Evolutionary conservation across 1,139 yeast genomes (phyloP).

Genomic region (Zygosaccharomyces sapae): DNA sequence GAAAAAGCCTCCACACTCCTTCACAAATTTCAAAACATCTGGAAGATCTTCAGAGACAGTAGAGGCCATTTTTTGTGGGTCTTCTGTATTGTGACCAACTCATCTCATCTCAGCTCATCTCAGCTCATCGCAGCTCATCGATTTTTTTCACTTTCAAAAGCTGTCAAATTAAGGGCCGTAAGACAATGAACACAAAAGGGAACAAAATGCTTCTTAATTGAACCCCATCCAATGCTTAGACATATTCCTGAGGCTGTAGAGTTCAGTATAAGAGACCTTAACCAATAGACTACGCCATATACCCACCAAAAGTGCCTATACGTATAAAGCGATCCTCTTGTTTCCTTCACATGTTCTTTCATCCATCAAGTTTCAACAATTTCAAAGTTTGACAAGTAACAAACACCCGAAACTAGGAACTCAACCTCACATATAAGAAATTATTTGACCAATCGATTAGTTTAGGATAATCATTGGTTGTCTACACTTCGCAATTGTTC

Average conservation of each 20-base stretch:
- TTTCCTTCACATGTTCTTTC: neutral
- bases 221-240: neutral
- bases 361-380: neutral
- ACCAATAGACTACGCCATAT: neutral
- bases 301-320: neutral
- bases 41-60: conserved; percentile 28
- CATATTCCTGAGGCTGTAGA: neutral
- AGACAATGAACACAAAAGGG: neutral
- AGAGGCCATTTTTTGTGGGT: conserved; percentile 28
- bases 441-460: neutral
- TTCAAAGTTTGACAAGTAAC: neutral
- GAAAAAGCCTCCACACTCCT: conserved; percentile 47
- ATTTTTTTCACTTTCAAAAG: conserved; percentile 10
- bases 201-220: neutral
- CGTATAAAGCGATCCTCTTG: neutral
- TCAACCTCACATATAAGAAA: neutral
- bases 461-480: neutral
- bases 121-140: neutral
- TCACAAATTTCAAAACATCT: conserved; percentile 45
- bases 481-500: neutral
- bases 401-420: neutral
- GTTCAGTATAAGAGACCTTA: neutral
- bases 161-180: neutral
- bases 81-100: conserved; percentile 7
- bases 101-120: conserved; percentile 1